Base-by-base conservation (phyloP, 768 basidiomycete genomes). In the Suillus luteus region DNA sequence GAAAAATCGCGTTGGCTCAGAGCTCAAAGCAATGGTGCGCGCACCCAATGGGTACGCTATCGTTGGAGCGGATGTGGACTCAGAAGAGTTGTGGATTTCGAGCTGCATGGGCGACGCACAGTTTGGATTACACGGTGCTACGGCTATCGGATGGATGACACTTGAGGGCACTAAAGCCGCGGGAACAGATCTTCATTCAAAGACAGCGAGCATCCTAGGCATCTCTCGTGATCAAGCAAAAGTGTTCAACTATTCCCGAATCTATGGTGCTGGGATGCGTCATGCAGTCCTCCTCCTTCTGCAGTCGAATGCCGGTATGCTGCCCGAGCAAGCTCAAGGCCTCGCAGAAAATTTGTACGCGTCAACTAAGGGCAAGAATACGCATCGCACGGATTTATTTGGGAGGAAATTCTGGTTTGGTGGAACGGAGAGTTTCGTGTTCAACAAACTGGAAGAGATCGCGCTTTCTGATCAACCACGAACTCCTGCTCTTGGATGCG, bases 101-200 rank as follows among this genome's bases (percentile, higher is more conserved):
- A 95, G 93, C 70, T 93, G 94, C 64, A 96, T 99, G 93, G 96
- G 96, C 0, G 97, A 99, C 71, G 93, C 95, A 0, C 96, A 99
- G 76, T 97, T 99, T 74, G 97, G 96, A 10, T 74, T 96, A 63
- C 96, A 99, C 69, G 96, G 96, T 12, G 94, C 95, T 12, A 96
- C 95, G 3, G 95, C 96, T 2, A 88, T 99, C 49, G 96, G 97
- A 3, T 99, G 96, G 96, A 99, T 99, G 96, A 98, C 96, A 17
- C 84, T 99, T 35, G 97, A 99, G 75, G 96, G 97, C 1, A 96
- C 96, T 17, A 99, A 99, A 76, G 84, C 89, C 0, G 90, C 91
- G 0, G 95, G 95, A 6, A 99, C 96, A 7, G 96, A 99, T 78
- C 78, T 99, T 37, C 96, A 98, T 72, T 98, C 96, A 12, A 97